phyloP scores from a whole-genome alignment of 108 stramenopile species.

The Cyclostephanos invisitatus region DNA sequence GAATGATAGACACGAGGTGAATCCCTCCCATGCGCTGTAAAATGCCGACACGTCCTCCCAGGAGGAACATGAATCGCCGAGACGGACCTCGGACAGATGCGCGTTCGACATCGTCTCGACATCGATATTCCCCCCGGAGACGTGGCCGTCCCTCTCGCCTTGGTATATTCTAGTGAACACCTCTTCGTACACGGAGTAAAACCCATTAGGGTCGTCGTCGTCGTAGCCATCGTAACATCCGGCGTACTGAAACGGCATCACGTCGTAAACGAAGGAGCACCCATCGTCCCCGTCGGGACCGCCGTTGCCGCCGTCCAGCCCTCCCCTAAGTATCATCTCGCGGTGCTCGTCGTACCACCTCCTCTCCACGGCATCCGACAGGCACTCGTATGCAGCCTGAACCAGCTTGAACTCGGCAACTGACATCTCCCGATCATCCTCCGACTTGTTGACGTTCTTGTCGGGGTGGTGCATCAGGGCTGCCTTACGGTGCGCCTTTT shows the following conservation, averaged over 20 bases:
- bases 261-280: slow-evolving; percentile 67
- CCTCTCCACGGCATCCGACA: slow-evolving; percentile 87
- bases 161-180: slow-evolving; percentile 72
- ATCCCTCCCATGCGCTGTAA: slow-evolving; percentile 85
- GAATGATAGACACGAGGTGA: slow-evolving; percentile 65
- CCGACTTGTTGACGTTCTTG: slow-evolving; percentile 66
- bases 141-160: slow-evolving; percentile 60
- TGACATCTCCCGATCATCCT: slow-evolving; percentile 39
- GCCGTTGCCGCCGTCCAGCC: slow-evolving; percentile 23
- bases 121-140: slow-evolving; percentile 63
- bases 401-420: slow-evolving; percentile 79
- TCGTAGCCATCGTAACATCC: slow-evolving; percentile 75
- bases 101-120: slow-evolving; percentile 29
- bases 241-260: slow-evolving; percentile 70
- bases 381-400: slow-evolving; percentile 94
- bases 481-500: slow-evolving; percentile 94
- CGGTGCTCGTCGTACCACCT: slow-evolving; percentile 94
- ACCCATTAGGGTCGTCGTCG: slow-evolving; percentile 58
- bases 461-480: slow-evolving; percentile 95
- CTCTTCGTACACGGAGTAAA: slow-evolving; percentile 62
- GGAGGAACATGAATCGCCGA: slow-evolving; percentile 59
- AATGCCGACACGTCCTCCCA: slow-evolving; percentile 66
- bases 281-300: slow-evolving; percentile 25
- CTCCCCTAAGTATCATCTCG: slow-evolving; percentile 78
- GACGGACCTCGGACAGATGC: slow-evolving; percentile 51